A percentile compares a stretch with the other conserved stretches of the same genome.
phyloP scores from a whole-genome alignment of 768 basidiomycete species.

The Sistotremastrum suecicum region DNA sequence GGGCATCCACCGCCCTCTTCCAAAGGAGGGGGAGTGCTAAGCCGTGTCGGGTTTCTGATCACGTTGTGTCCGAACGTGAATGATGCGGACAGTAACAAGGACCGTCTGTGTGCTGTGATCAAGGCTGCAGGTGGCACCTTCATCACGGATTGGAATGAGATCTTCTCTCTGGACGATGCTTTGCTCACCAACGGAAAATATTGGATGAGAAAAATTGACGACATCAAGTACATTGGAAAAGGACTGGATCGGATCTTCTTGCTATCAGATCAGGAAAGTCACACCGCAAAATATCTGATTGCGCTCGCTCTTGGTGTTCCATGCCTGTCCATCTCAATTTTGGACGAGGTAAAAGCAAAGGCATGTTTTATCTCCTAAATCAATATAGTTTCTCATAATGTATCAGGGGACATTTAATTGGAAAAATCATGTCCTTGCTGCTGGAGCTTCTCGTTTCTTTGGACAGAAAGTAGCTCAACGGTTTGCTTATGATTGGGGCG shows the following conservation, averaged over 20 bases:
- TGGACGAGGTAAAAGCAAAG: constrained; percentile 23
- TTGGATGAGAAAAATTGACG: constrained; percentile 36
- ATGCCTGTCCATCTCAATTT: constrained; percentile 50
- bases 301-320: constrained; percentile 82
- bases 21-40: neutral
- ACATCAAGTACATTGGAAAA: constrained; percentile 32
- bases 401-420: neutral
- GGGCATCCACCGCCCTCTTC: neutral
- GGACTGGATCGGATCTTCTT: constrained; percentile 46
- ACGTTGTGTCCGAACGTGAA: constrained; percentile 30
- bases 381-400: constrained; percentile 4
- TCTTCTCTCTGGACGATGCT: constrained; percentile 43
- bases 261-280: constrained; percentile 46
- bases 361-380: constrained; percentile 14
- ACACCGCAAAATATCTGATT: constrained; percentile 68
- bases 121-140: constrained; percentile 39
- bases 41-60: constrained; percentile 36
- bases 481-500: neutral
- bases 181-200: constrained; percentile 28
- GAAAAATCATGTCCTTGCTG: constrained; percentile 10
- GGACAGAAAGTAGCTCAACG: neutral
- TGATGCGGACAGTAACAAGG: constrained; percentile 27
- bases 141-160: constrained; percentile 45
- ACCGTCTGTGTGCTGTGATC: constrained; percentile 28
- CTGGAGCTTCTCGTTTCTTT: constrained; percentile 1